Percentiles rank a stretch among this genome's conserved stretches.
phyloP scores from a whole-genome alignment of 345 rosid genomes.

The Syzygium oleosum region DNA sequence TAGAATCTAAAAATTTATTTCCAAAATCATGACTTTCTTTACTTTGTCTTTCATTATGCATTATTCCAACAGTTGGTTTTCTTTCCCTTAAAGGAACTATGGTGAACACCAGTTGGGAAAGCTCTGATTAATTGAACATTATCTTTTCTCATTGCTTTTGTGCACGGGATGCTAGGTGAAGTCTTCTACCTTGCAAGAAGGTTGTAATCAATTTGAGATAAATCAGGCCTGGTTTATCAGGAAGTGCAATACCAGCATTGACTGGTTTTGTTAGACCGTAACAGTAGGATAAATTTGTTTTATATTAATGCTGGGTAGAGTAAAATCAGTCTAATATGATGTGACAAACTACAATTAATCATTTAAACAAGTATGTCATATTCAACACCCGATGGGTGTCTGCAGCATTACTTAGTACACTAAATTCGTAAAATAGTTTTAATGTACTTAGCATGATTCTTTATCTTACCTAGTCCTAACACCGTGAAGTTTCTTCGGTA shows the following conservation, averaged over 20 bases:
- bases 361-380: not conserved
- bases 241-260: not conserved
- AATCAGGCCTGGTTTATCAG: not conserved
- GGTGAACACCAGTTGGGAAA: not conserved
- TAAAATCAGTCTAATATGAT: not conserved
- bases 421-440: not conserved
- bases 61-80: not conserved
- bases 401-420: not conserved
- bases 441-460: not conserved
- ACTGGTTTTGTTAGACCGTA: not conserved
- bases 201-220: not conserved
- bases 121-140: not conserved
- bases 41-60: not conserved
- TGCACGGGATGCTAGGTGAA: not conserved
- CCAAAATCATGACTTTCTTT: not conserved
- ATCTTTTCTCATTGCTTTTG: not conserved
- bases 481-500: not conserved
- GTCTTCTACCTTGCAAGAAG: not conserved
- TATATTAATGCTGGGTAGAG: not conserved
- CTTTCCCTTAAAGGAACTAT: not conserved
- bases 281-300: not conserved
- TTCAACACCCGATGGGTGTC: not conserved
- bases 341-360: not conserved
- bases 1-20: not conserved
- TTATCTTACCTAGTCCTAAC: not conserved